A percentile compares a stretch with the other conserved stretches of the same genome.
Conservation (phyloP, 1,284 basidiomycete species). For the Heterobasidion irregulare region DNA sequence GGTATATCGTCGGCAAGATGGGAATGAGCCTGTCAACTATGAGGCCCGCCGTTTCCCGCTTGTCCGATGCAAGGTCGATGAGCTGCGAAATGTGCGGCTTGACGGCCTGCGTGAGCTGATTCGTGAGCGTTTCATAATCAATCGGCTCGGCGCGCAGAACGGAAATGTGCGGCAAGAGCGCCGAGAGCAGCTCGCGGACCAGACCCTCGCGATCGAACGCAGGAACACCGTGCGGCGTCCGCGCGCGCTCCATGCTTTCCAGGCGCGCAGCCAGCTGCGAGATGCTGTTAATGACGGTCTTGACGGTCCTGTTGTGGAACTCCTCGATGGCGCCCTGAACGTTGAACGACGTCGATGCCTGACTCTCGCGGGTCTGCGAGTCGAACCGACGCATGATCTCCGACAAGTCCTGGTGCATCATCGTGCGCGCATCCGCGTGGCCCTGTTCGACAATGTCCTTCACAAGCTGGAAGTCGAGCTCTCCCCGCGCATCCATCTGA, state of each 20-base stretch:
- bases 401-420: conserved; percentile 52
- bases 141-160: conserved; percentile 54
- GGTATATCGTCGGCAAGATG: conserved; percentile 41
- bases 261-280: conserved; percentile 53
- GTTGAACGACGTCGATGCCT: conserved; percentile 12
- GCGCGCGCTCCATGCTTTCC: conserved; percentile 39
- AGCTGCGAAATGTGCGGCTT: conserved; percentile 81
- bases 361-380: conserved; percentile 17
- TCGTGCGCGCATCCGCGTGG: conserved; percentile 46
- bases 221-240: conserved; percentile 13
- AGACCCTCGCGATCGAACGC: conserved; percentile 43
- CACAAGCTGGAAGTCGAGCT: conserved; percentile 69
- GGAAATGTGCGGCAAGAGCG: conserved; percentile 52
- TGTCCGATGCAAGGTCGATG: conserved; percentile 79
- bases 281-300: conserved; percentile 50
- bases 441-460: conserved; percentile 62
- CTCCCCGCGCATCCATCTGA: conserved; percentile 62
- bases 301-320: conserved; percentile 43
- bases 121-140: conserved; percentile 70
- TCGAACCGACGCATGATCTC: conserved; percentile 32
- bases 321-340: conserved; percentile 40
- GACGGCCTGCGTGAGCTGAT: conserved; percentile 69
- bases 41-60: conserved; percentile 73
- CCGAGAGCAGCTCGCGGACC: conserved; percentile 48
- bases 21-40: conserved; percentile 71